Evolutionary conservation across 208 protist species (phyloP), one percentile per base, ranked within the genome.

Genomic region (Wallacemonas collosoma): DNA sequence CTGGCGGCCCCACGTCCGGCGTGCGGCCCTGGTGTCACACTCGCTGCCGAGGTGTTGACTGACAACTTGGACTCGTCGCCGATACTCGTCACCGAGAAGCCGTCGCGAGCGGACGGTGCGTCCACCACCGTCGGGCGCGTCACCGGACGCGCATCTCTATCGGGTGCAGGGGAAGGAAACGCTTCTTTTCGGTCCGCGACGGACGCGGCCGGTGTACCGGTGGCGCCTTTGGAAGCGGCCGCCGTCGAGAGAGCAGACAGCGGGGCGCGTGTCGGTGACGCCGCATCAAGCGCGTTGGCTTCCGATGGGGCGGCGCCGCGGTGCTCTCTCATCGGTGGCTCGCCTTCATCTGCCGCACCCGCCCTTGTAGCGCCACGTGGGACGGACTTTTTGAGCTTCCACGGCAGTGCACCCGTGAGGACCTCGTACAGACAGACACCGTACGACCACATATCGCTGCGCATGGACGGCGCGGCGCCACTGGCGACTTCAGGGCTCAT

Each of bases 361-460:
- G 26, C 26, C 26, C 26, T 26, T 26, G 26, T 26, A 26, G 26
- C 26, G 43, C 11, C 64, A 54, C 26, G 48, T 63, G n/a, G 36
- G 61, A 69, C 58, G 12, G 8, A 36, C 7, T 14, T 58, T 70
- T 44, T 54, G 8, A 73, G 12, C 62, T 68, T 68, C 83, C 88
- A 95, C 44, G 90, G 90, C n/a, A 93, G 54, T 12, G 51, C 39
- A 5, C 82, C 82, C n/a, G 84, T 95, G 50, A 93, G 79, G 63
- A 95, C 75, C 65, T 93, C 79, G 40, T 73, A 77, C 67, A 92
- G 70, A 39, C 76, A 89, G 39, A 93, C 73, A 3, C 90, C 90
- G 56, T 93, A 91, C 44, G 76, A 85, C 86, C 85, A 95, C 47
- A 95, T 78, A 62, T 95, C 90, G n/a, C 80, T 87, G 55, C 63